Base-by-base conservation (phyloP, 202 grass and related monocot species). In the Hordeum pubiflorum region DNA sequence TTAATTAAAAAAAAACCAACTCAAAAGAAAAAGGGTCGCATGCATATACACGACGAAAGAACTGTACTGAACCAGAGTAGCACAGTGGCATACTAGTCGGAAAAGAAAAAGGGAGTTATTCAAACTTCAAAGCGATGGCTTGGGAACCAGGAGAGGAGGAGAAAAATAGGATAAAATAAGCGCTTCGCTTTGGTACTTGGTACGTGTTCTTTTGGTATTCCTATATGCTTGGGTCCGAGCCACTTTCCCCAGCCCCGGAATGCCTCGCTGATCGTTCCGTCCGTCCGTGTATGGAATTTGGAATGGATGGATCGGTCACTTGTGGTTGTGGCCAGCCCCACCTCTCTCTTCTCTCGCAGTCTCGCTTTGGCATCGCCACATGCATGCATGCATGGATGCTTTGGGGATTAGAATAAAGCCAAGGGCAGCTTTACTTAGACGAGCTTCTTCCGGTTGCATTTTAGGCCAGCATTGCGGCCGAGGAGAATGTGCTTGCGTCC, bases 151-250 rank as follows among this genome's bases (percentile, higher is more conserved):
- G 58, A 21, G 62, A 11, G 0, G 18, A 22, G 7, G 8, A 44
- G 12, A 23, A 80, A 21, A 72, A 69, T 48, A 66, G 26, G 11
- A 68, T 23, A 39, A 21, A 17, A 27, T 46, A 17, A 17, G 61
- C 66, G 12, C 64, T 57, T 33, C 63, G 83, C 83, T 83, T 86
- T 83, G 87, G 87, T 79, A 83, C 87, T 86, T 89, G 83, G 15
- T 83, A 79, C 62, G 15, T 50, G 60, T 82, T 74, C 59, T 86
- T 86, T 81, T 79, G 74, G 79, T 22, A 17, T 61, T 86, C 12
- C 83, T 37, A 83, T 37, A 83, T 31, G 83, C 67, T 18, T 61
- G 32, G 79, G 46, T 66, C 72, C 11, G 50, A 39, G 58, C 58
- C 15, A 22, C 64, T 82, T 69, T 15, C 37, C 17, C 50, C 50